Conservation (phyloP, 2,329 filamentous ascomycete genomes). For the Ceratocystis cubensis region DNA sequence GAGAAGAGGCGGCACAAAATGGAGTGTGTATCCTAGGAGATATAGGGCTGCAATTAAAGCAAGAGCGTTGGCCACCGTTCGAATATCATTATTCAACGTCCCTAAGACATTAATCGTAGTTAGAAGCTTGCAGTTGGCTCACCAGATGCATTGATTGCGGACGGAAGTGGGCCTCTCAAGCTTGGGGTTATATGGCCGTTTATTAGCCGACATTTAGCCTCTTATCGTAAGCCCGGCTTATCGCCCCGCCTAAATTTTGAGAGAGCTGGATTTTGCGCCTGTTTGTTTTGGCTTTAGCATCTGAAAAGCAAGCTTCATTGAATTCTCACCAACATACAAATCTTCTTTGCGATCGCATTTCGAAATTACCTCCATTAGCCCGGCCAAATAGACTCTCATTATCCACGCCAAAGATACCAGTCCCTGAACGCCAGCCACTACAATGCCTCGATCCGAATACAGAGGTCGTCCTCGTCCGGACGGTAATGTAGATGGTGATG, state of each 20-base stretch:
- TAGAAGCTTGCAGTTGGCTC: neutral
- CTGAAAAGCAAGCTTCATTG: neutral
- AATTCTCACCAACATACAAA: neutral
- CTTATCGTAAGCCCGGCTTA: conserved; percentile 14
- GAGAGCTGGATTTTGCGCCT: conserved; percentile 14
- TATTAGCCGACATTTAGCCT: conserved; percentile 14
- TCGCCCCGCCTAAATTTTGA: conserved; percentile 21
- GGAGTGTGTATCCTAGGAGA: neutral
- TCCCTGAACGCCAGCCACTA: neutral
- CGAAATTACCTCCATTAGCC: no score
- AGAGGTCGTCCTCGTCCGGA: neutral
- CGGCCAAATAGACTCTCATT: no score
- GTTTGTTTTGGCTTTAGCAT: neutral
- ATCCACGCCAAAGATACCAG: neutral
- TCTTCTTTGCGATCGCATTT: neutral
- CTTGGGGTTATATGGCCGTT: neutral
- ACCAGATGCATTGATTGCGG: neutral
- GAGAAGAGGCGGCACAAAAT: neutral
- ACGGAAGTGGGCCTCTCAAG: neutral
- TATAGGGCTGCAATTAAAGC: neutral
- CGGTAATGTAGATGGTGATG: neutral
- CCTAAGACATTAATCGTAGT: neutral
- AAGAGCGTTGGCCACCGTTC: neutral
- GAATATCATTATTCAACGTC: neutral
- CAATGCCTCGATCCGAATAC: conserved; percentile 4